phyloP scores from a whole-genome alignment of 345 rosid species.

The Syzygium oleosum region DNA sequence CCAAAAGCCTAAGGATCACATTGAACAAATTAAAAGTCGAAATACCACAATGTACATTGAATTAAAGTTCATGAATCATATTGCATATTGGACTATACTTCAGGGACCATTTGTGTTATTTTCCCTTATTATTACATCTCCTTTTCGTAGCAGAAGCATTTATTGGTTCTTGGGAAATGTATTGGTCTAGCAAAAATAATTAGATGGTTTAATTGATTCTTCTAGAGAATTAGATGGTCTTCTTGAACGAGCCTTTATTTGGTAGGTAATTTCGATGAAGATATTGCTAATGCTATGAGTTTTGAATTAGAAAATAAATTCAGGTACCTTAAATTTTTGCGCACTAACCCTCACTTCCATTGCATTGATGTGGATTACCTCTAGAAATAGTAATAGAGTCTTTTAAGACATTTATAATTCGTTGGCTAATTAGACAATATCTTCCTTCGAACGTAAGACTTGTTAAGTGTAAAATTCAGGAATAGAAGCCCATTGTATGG shows the following conservation, averaged over 20 bases:
- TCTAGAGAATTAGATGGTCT: neutral
- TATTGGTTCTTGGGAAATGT: neutral
- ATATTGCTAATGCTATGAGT: neutral
- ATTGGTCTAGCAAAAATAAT: neutral
- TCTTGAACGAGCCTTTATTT: neutral
- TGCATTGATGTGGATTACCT: neutral
- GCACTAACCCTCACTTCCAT: neutral
- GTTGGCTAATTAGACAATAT: neutral
- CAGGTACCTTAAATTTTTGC: neutral
- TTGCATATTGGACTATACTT: no score
- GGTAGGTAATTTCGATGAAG: neutral
- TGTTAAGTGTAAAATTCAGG: neutral
- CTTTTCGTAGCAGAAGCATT: neutral
- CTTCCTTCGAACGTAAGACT: neutral
- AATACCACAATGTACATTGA: no score
- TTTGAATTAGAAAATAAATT: neutral
- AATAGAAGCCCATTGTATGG: neutral
- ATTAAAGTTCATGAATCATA: no score
- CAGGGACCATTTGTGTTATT: no score
- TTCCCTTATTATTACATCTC: neutral
- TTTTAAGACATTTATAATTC: neutral
- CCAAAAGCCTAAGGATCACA: no score
- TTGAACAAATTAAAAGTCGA: no score
- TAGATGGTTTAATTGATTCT: neutral
- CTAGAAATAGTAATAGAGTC: neutral